Evolutionary conservation across 1,284 basidiomycete species (phyloP).

Genomic region (Somion occarium): DNA sequence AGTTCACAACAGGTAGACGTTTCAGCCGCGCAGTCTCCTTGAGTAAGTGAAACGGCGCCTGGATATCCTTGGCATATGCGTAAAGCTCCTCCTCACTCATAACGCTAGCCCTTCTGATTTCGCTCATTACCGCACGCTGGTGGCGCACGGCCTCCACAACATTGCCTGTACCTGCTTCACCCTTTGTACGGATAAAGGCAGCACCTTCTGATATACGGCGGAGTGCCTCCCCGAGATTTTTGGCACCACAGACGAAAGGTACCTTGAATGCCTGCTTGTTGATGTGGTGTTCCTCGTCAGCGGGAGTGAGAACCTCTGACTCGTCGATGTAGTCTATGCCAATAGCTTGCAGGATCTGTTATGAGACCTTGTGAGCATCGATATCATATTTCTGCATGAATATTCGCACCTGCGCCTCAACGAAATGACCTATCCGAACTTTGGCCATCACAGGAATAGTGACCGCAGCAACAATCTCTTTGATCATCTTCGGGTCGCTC

Average conservation of each 20-base stretch:
- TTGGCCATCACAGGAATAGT: slow-evolving; percentile 94
- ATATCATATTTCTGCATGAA: not conserved
- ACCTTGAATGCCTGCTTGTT: slow-evolving; percentile 91
- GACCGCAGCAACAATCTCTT: slow-evolving; percentile 88
- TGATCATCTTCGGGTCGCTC: slow-evolving; percentile 97
- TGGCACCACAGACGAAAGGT: slow-evolving; percentile 81
- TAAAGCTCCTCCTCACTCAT: slow-evolving; percentile 98
- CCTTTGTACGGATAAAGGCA: slow-evolving; percentile 96
- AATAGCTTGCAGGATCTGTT: slow-evolving; percentile 86
- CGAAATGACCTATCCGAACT: slow-evolving; percentile 95
- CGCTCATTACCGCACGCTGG: slow-evolving; percentile 77
- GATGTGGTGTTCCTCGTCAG: slow-evolving; percentile 82
- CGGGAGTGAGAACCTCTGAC: slow-evolving; percentile 94
- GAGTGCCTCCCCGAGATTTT: slow-evolving; percentile 87
- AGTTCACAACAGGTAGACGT: slow-evolving; percentile 90
- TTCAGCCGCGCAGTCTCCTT: slow-evolving; percentile 96
- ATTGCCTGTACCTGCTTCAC: slow-evolving; percentile 97
- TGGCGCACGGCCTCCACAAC: slow-evolving; percentile 97
- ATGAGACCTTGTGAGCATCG: not conserved
- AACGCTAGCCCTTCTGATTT: slow-evolving; percentile 81
- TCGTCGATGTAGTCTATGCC: slow-evolving; percentile 99
- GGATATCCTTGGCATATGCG: slow-evolving; percentile 88
- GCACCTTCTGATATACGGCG: slow-evolving; percentile 97
- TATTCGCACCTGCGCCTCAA: slow-evolving; percentile 77
- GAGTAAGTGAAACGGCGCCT: slow-evolving; percentile 95